A percentile compares a stretch with the other conserved stretches of the same genome.
These are phyloP conservation scores for Pseudogymnoascus sp. DNA, from an alignment of 2,329 filamentous ascomycete genomes.

Conservation along the genomic window DNA sequence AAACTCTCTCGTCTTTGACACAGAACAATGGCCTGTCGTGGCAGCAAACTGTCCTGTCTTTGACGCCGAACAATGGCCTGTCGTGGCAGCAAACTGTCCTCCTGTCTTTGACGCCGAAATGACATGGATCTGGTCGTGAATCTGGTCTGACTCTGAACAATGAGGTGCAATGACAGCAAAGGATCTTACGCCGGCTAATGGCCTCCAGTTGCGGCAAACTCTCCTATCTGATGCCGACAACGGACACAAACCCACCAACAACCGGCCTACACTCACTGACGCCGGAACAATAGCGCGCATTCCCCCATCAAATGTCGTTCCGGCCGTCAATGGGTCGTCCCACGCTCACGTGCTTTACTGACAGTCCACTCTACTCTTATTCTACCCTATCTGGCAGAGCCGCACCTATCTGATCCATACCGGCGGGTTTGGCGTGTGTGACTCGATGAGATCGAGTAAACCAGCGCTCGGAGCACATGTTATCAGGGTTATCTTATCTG, in stretches of 20 bases:
- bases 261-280: neutral
- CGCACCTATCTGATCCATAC: neutral
- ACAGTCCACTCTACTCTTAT: neutral
- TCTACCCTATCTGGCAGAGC: neutral
- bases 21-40: too few species aligned
- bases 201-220: neutral
- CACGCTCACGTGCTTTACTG: neutral
- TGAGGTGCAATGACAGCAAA: neutral
- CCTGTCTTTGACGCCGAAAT: neutral
- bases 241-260: neutral
- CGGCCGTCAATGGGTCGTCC: neutral
- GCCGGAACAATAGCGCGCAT: neutral
- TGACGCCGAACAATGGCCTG: neutral
- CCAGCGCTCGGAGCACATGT: neutral
- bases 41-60: too few species aligned
- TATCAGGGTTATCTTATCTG: constrained; percentile 1
- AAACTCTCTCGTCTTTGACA: neutral
- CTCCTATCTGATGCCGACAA: neutral
- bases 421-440: constrained; percentile 1
- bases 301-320: neutral
- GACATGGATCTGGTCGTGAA: too few species aligned
- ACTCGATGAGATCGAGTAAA: constrained; percentile 7
- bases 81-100: neutral
- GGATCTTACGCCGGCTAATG: neutral
- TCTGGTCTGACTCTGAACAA: neutral